phyloP scores from a whole-genome alignment of 805 yeast genomes.

The Schizosaccharomyces octosporus region DNA sequence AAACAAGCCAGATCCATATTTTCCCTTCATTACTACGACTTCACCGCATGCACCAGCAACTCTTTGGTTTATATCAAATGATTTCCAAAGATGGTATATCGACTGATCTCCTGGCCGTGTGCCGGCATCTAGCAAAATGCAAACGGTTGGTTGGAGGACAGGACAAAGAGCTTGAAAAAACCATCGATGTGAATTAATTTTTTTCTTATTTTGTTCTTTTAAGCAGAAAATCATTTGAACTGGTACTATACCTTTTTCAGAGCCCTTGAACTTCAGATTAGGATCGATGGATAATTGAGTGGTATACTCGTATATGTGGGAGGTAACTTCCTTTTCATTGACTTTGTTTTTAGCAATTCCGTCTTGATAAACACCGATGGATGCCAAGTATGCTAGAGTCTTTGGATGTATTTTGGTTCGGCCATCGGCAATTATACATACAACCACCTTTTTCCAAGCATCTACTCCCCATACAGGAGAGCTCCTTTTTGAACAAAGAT shows the following conservation, averaged over 20 bases:
- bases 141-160: constrained; percentile 69
- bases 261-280: constrained; percentile 69
- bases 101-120: constrained; percentile 80
- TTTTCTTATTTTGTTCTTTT: constrained; percentile 77
- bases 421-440: constrained; percentile 80
- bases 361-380: constrained; percentile 91
- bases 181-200: constrained; percentile 96
- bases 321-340: constrained; percentile 71
- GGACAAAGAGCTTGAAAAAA: constrained; percentile 88
- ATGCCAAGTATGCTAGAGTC: constrained; percentile 67
- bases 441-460: constrained; percentile 92
- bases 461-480: constrained; percentile 87
- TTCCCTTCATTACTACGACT: constrained; percentile 84
- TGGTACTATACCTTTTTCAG: constrained; percentile 74
- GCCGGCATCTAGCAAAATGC: constrained; percentile 84
- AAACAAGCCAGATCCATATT: constrained; percentile 50
- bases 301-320: constrained; percentile 87
- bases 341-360: constrained; percentile 90
- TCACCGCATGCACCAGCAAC: constrained; percentile 99
- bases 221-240: constrained; percentile 82
- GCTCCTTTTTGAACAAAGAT: constrained; percentile 54
- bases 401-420: constrained; percentile 68
- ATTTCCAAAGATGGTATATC: constrained; percentile 86
- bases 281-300: constrained; percentile 85
- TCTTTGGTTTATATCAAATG: constrained; percentile 83